Conservation (phyloP, 2,329 filamentous ascomycete genomes). For the Cadophora gregata region DNA sequence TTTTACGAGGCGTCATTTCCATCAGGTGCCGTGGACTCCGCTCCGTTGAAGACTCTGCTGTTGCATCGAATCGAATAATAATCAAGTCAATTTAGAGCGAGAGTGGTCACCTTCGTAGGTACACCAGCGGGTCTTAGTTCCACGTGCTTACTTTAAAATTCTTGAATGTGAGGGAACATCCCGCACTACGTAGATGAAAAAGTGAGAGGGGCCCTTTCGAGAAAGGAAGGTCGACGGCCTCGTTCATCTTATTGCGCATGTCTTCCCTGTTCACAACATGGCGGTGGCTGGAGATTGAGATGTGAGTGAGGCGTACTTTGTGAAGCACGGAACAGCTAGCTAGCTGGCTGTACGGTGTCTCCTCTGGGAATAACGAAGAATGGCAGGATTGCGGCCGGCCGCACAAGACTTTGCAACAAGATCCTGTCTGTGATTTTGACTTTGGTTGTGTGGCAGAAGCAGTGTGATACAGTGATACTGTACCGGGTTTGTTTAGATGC, state of each 20-base stretch:
- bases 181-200: neutral
- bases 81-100: too few species aligned
- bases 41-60: conserved; percentile 4
- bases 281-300: conserved; percentile 5
- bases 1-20: conserved; percentile 32
- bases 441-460: neutral
- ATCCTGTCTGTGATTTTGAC: neutral
- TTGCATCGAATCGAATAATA: neutral
- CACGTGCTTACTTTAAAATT: neutral
- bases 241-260: conserved; percentile 13
- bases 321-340: conserved; percentile 7
- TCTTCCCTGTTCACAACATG: conserved; percentile 6
- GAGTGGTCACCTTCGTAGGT: too few species aligned
- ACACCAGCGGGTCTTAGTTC: neutral
- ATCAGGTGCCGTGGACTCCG: conserved; percentile 13
- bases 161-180: neutral
- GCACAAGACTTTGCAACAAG: neutral
- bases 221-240: conserved; percentile 10
- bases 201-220: neutral
- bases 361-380: neutral
- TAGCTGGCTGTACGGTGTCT: neutral
- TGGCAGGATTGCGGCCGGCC: neutral
- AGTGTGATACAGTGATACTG: too few species aligned
- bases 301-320: conserved; percentile 1
- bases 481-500: too few species aligned